A percentile compares a stretch with the other conserved stretches of the same genome.
Evolutionary conservation across 2,329 filamentous ascomycete species (phyloP).

Genomic region (Ophiocordyceps polyrhachis-furcata): DNA sequence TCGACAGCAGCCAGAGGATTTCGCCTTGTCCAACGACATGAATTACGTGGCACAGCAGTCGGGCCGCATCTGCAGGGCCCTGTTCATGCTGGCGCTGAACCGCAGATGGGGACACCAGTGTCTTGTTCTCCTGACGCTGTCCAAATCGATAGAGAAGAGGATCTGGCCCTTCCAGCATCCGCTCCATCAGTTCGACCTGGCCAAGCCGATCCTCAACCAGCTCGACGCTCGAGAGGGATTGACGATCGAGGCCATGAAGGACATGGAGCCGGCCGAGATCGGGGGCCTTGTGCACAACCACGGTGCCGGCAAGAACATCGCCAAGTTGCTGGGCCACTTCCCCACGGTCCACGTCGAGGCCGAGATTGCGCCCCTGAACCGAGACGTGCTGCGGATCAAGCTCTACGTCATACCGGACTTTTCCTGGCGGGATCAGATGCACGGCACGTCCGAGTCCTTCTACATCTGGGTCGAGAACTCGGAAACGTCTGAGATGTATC

Average conservation of each 20-base stretch:
- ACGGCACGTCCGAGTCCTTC: constrained; percentile 89
- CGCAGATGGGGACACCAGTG: constrained; percentile 93
- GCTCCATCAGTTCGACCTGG: constrained; percentile 83
- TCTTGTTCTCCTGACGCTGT: constrained; percentile 71
- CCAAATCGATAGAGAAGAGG: constrained; percentile 92
- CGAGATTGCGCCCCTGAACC: constrained; percentile 87
- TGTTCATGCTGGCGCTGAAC: constrained; percentile 97
- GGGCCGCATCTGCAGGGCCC: constrained; percentile 76
- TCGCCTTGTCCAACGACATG: constrained; percentile 77
- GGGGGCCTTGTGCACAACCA: constrained; percentile 82
- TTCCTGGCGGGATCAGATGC: constrained; percentile 80
- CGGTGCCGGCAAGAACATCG: constrained; percentile 65
- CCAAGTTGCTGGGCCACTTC: constrained; percentile 72
- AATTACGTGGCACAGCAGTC: constrained; percentile 94
- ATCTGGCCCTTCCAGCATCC: constrained; percentile 94
- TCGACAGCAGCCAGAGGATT: constrained; percentile 72
- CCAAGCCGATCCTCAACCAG: constrained; percentile 64
- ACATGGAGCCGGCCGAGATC: constrained; percentile 87
- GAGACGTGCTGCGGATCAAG: constrained; percentile 83
- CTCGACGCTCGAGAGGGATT: constrained; percentile 62
- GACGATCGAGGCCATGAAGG: constrained; percentile 67
- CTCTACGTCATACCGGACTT: constrained; percentile 80
- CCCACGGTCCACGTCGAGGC: constrained; percentile 80
- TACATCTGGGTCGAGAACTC: constrained; percentile 99
- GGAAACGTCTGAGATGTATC: constrained; percentile 92